A percentile compares a stretch with the other conserved stretches of the same genome.
These are phyloP conservation scores for Nicotiana rustica DNA, from an alignment of 305 asterid species.

Conservation along the genomic window DNA sequence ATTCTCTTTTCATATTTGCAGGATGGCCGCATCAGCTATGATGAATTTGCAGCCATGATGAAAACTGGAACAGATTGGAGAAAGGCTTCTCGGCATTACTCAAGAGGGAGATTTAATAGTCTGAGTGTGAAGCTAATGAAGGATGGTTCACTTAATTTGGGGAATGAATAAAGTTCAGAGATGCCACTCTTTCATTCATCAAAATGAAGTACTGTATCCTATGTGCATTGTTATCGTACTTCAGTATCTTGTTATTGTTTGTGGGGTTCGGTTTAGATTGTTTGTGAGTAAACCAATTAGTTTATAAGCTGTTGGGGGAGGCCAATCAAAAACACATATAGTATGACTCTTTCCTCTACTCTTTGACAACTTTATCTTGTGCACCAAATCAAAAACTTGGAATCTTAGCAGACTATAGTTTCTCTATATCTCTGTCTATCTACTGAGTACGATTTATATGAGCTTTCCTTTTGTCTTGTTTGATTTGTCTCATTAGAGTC, in stretches of 20 bases:
- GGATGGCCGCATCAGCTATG: constrained; percentile 92
- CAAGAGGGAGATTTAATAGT: constrained; percentile 88
- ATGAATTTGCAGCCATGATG: constrained; percentile 92
- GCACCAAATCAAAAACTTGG: background rate
- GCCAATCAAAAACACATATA: background rate
- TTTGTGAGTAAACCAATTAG: constrained; percentile 37
- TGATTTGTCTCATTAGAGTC: no score
- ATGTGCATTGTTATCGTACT: constrained; percentile 33
- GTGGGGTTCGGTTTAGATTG: constrained; percentile 51
- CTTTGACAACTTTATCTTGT: background rate
- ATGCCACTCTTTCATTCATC: constrained; percentile 38
- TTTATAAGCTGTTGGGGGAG: background rate
- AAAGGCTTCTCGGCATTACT: constrained; percentile 91
- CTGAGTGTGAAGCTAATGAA: constrained; percentile 83
- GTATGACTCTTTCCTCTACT: background rate
- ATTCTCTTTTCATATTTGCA: constrained; percentile 36
- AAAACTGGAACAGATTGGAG: constrained; percentile 93
- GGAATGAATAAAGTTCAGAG: constrained; percentile 59
- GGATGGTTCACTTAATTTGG: constrained; percentile 87
- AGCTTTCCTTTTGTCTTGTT: no score
- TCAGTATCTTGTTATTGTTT: constrained; percentile 50
- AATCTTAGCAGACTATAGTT: background rate
- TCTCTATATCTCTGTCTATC: no score
- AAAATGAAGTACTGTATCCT: background rate
- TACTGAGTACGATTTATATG: no score